phyloP scores from a whole-genome alignment of 2,329 filamentous ascomycete genomes.

The Domatiomyces globalis region DNA sequence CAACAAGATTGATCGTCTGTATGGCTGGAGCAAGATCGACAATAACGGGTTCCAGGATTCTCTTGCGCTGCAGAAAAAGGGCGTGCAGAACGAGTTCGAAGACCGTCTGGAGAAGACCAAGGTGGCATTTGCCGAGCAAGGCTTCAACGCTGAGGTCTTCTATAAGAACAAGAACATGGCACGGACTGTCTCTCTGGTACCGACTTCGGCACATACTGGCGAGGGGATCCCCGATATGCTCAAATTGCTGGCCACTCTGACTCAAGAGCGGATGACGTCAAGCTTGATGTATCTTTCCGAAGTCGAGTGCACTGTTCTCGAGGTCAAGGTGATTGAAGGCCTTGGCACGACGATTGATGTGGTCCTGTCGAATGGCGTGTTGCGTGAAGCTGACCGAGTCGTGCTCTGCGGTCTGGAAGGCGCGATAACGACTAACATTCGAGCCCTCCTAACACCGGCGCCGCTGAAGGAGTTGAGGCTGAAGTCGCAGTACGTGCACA shows the following conservation, averaged over 20 bases:
- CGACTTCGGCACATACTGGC: slow-evolving; percentile 94
- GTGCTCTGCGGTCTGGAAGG: slow-evolving; percentile 95
- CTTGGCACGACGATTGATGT: slow-evolving; percentile 98
- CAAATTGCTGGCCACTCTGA: slow-evolving; percentile 81
- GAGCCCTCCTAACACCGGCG: slow-evolving; percentile 83
- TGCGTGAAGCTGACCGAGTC: slow-evolving; percentile 86
- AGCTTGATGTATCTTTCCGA: slow-evolving; percentile 97
- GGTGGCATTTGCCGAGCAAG: slow-evolving; percentile 85
- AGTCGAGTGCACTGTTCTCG: slow-evolving; percentile 91
- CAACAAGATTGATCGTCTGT: slow-evolving; percentile 99
- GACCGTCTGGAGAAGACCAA: slow-evolving; percentile 85
- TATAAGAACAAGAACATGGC: slow-evolving; percentile 98
- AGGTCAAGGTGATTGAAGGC: slow-evolving; percentile 98
- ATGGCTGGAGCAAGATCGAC: slow-evolving; percentile 96
- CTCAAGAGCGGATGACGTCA: slow-evolving; percentile 93
- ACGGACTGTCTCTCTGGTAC: slow-evolving; percentile 84
- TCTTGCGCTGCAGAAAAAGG: slow-evolving; percentile 76
- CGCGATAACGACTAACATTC: slow-evolving; percentile 85
- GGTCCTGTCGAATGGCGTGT: slow-evolving; percentile 85
- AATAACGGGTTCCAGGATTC: slow-evolving; percentile 98
- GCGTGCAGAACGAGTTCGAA: slow-evolving; percentile 85
- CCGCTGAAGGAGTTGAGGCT: slow-evolving; percentile 87
- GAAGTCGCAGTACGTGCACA: slow-evolving; percentile 94
- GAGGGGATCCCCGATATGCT: slow-evolving; percentile 98
- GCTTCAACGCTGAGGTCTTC: slow-evolving; percentile 94